A percentile compares a stretch with the other conserved stretches of the same genome.
Evolutionary conservation across 768 basidiomycete species (phyloP).

Genomic region (Leucosporidium creatinivorum): DNA sequence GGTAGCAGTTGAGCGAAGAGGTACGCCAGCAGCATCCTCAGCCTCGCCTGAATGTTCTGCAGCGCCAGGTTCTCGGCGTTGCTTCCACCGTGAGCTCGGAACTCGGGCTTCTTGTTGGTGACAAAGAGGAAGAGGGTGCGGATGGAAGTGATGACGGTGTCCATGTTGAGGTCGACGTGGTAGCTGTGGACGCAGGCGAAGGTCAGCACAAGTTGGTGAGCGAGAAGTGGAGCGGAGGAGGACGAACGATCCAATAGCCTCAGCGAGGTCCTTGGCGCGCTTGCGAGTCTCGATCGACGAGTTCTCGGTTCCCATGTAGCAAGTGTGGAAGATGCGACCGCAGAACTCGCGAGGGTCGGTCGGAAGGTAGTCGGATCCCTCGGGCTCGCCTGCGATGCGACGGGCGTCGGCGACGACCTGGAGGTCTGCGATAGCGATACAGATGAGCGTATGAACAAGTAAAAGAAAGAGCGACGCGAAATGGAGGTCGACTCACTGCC

Average conservation of each 20-base stretch:
- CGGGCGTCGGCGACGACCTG: conserved; percentile 88
- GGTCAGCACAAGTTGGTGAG: not conserved
- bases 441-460: not conserved
- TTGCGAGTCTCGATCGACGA: conserved; percentile 77
- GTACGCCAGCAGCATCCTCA: conserved; percentile 89
- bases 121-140: conserved; percentile 74
- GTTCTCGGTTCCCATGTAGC: conserved; percentile 98
- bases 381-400: conserved; percentile 75
- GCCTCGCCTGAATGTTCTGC: conserved; percentile 95
- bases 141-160: conserved; percentile 74
- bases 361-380: conserved; percentile 73
- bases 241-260: conserved; percentile 77
- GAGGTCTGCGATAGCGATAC: conserved; percentile 49
- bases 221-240: not conserved
- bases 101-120: conserved; percentile 64
- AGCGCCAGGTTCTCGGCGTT: conserved; percentile 86
- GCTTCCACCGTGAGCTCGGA: conserved; percentile 78
- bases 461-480: not conserved
- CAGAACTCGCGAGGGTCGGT: conserved; percentile 81
- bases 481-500: conserved; percentile 46
- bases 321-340: conserved; percentile 84
- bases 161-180: conserved; percentile 94
- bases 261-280: conserved; percentile 76
- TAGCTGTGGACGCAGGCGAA: conserved; percentile 52
- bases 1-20: conserved; percentile 77